phyloP scores from a whole-genome alignment of 495 filamentous ascomycete genomes.

The Parathielavia appendiculata region DNA sequence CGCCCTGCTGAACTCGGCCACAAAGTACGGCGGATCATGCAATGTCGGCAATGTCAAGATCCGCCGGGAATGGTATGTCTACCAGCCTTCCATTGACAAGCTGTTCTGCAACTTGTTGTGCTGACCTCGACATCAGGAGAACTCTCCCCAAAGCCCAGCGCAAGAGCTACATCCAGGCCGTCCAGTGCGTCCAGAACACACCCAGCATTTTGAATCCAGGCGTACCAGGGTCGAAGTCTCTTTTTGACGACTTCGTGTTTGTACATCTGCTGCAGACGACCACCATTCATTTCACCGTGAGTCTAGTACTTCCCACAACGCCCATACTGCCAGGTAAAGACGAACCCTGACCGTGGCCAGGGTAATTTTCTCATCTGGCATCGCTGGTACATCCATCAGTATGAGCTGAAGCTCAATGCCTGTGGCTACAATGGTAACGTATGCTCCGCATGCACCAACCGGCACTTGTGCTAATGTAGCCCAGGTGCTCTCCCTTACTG shows the following conservation, averaged over 20 bases:
- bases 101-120: background rate
- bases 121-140: conserved; percentile 35
- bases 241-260: conserved; percentile 64
- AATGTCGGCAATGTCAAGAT: conserved; percentile 25
- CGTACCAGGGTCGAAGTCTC: conserved; percentile 28
- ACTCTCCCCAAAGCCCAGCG: conserved; percentile 44
- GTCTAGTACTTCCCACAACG: background rate
- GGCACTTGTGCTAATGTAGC: background rate
- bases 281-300: conserved; percentile 54
- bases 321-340: background rate
- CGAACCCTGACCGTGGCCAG: conserved; percentile 7
- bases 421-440: conserved; percentile 59
- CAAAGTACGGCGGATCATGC: conserved; percentile 19
- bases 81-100: background rate
- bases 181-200: conserved; percentile 55
- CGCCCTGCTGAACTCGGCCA: conserved; percentile 18
- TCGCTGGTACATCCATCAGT: conserved; percentile 58
- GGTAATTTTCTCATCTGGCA: conserved; percentile 70
- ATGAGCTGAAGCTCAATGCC: conserved; percentile 61
- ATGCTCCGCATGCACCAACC: background rate
- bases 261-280: conserved; percentile 60
- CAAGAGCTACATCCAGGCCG: conserved; percentile 57
- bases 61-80: conserved; percentile 27
- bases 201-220: conserved; percentile 39
- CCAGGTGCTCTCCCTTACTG: conserved; percentile 46